phyloP scores from a whole-genome alignment of 371 early-diverging fungal species.

The Saksenaea oblongispora region DNA sequence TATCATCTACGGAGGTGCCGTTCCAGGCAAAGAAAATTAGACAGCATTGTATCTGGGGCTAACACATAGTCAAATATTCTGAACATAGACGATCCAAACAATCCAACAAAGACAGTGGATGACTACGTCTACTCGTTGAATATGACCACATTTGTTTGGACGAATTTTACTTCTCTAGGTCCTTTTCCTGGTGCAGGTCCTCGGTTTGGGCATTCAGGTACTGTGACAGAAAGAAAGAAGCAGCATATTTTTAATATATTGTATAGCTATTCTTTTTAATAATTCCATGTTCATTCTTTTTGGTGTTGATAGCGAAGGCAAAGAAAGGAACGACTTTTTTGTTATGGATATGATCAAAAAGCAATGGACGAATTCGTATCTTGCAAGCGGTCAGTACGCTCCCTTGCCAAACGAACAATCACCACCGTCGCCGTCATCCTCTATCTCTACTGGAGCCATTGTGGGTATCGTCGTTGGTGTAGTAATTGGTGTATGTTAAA shows the following conservation, averaged over 20 bases:
- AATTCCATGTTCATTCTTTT: background rate
- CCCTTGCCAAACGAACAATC: too few species aligned
- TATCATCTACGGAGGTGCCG: background rate
- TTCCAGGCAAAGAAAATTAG: background rate
- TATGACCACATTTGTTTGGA: background rate
- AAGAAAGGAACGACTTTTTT: constrained; percentile 1
- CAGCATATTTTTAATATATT: background rate
- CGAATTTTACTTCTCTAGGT: background rate
- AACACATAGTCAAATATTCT: too few species aligned
- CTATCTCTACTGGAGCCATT: constrained; percentile 5
- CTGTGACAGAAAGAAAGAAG: background rate
- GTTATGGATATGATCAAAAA: background rate
- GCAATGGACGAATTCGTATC: background rate
- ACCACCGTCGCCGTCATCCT: too few species aligned
- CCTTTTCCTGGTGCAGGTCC: background rate
- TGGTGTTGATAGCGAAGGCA: background rate
- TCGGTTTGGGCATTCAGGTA: constrained; percentile 14
- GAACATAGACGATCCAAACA: background rate
- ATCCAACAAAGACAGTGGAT: background rate
- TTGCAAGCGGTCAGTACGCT: background rate
- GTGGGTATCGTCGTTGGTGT: constrained; percentile 3
- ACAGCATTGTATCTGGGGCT: too few species aligned
- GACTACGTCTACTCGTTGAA: background rate
- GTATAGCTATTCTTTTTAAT: background rate
- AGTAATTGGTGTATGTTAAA: constrained; percentile 4